Percentiles rank a stretch among this genome's conserved stretches.
phyloP scores from a whole-genome alignment of 257 asterid species.

The Misopates orontium region DNA sequence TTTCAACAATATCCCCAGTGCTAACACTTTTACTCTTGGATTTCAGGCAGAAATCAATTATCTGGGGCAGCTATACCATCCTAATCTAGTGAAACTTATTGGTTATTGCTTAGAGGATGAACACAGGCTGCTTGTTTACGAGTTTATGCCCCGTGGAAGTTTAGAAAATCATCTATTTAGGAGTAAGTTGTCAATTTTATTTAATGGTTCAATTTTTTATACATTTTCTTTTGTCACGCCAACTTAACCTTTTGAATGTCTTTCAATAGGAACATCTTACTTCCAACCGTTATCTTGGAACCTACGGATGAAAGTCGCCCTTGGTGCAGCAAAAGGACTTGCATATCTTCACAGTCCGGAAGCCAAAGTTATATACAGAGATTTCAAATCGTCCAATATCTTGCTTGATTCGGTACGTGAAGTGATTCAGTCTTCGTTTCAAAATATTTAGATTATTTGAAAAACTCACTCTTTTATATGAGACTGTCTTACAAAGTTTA shows the following conservation, averaged over 20 bases:
- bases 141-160: slow-evolving; percentile 81
- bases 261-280: slow-evolving; percentile 50
- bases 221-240: not conserved
- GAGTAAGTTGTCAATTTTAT: slow-evolving; percentile 42
- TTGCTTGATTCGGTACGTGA: slow-evolving; percentile 55
- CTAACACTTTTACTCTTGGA: slow-evolving; percentile 1
- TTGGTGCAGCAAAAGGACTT: slow-evolving; percentile 75
- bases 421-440: not conserved
- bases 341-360: slow-evolving; percentile 67
- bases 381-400: slow-evolving; percentile 68
- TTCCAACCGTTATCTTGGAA: slow-evolving; percentile 70
- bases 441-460: not conserved
- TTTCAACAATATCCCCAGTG: not conserved
- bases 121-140: slow-evolving; percentile 65
- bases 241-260: slow-evolving; percentile 15
- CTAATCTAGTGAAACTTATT: slow-evolving; percentile 59
- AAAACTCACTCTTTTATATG: not conserved
- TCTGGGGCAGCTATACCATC: slow-evolving; percentile 66
- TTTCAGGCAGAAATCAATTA: slow-evolving; percentile 61
- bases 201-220: not conserved
- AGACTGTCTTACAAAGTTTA: slow-evolving; percentile 19
- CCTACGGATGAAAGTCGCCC: slow-evolving; percentile 64
- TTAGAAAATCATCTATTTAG: slow-evolving; percentile 72
- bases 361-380: slow-evolving; percentile 69
- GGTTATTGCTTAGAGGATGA: slow-evolving; percentile 79